Percentiles rank a stretch among this genome's conserved stretches.
Evolutionary conservation across 2,329 filamentous ascomycete genomes (phyloP).

Genomic region (Aspergillus fumigatus): DNA sequence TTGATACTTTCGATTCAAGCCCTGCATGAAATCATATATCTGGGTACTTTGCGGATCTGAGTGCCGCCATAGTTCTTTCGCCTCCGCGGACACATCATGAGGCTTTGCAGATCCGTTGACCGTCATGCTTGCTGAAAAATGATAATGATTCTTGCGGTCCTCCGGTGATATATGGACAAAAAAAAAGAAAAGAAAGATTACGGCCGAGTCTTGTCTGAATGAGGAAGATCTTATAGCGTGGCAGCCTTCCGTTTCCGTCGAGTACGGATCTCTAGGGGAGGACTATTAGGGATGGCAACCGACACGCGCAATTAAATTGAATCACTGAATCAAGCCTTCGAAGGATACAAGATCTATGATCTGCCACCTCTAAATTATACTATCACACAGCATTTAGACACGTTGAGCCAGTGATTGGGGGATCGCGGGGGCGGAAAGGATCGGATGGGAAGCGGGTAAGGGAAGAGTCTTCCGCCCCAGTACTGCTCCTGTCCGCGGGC

Average conservation of each 20-base stretch:
- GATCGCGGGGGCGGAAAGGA: constrained; percentile 8
- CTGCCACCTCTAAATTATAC: not conserved
- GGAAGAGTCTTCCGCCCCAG: not conserved
- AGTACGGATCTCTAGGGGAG: not conserved
- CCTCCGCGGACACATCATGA: constrained; percentile 2
- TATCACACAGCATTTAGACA: not conserved
- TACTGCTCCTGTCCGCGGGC: not conserved
- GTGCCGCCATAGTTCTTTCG: constrained; percentile 65
- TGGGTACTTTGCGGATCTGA: constrained; percentile 61
- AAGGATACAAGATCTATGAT: not conserved
- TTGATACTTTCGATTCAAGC: constrained; percentile 63
- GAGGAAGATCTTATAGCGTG: not conserved
- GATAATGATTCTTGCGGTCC: not conserved
- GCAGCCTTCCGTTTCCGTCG: not conserved
- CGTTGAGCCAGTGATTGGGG: not conserved
- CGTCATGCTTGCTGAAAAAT: constrained; percentile 5
- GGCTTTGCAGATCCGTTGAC: constrained; percentile 5
- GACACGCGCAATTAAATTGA: not conserved
- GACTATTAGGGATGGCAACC: not conserved
- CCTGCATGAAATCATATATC: constrained; percentile 67
- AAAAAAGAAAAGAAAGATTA: not conserved
- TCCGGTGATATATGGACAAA: not conserved
- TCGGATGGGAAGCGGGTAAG: constrained; percentile 1
- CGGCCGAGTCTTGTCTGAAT: not conserved
- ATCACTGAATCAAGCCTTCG: not conserved